Evolutionary conservation across 106 monocot species (phyloP), one percentile per base, ranked within the genome.

Genomic region (Dendrobium catenatum): DNA sequence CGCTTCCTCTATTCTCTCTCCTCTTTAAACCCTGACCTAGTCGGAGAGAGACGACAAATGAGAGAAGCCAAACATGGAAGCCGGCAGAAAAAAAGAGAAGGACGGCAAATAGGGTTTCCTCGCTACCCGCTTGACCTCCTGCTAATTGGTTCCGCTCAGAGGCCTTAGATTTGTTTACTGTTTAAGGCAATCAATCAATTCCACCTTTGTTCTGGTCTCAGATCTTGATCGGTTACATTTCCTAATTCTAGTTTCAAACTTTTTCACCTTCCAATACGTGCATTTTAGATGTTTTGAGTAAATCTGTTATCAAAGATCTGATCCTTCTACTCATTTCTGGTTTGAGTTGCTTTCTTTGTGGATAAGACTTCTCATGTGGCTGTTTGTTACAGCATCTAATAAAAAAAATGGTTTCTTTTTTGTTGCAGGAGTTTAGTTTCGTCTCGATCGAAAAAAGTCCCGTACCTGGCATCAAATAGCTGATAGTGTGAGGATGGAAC

Each of bases 401-500:
- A 0, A 0, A 11, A 15, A 33, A 70, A 70, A 9, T 10, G 3
- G 3, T 33, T 37, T 4, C 17, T 70, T 61, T 26, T 43, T 19
- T 74, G 20, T 11, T 74, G 74, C 16, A 74, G 74, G 43, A 42
- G 74, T 74, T 74, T 74, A 44, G 19, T 42, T 42, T 20, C 18
- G 4, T 44, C 0, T 74, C 8, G 5, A 42, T 74, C 42, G 22
- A n/a, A 22, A 20, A 61, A 61, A 37, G 37, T 61, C 61, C n/a
- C 2, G 51, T 51, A 51, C 51, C 37, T 37, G 37, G 37, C 37
- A 37, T 37, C 37, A 37, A 37, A 37, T 37, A 37, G 47, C 73
- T 27, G 74, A 76, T 27, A 76, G 46, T 79, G 59, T 42, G 64
- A 91, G 80, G 58, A 86, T 90, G 88, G 85, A 83, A 78, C 85